Evolutionary conservation across 2,329 filamentous ascomycete species (phyloP).

Genomic region (Venturia effusa): DNA sequence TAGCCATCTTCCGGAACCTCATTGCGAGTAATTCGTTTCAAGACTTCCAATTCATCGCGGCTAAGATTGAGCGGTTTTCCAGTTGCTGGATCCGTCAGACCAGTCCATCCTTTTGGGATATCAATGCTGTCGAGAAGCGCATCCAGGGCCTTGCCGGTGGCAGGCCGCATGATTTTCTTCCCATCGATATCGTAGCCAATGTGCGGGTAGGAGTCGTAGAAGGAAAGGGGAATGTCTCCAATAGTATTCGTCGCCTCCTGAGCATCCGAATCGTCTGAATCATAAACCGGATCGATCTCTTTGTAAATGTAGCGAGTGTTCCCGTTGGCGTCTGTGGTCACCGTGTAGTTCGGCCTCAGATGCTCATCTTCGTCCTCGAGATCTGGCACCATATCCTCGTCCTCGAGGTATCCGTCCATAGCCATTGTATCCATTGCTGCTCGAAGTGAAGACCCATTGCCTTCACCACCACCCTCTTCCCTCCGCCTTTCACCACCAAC

Average conservation of each 20-base stretch:
- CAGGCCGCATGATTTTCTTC: constrained; percentile 93
- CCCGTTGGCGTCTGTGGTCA: constrained; percentile 77
- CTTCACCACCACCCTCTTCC: not conserved
- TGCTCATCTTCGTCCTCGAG: constrained; percentile 20
- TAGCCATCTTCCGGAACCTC: constrained; percentile 81
- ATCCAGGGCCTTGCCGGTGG: constrained; percentile 86
- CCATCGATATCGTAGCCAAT: constrained; percentile 99
- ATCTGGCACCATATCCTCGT: constrained; percentile 14
- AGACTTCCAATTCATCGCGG: constrained; percentile 76
- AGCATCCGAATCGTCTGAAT: constrained; percentile 87
- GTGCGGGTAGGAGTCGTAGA: constrained; percentile 96
- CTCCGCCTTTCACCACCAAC: not conserved
- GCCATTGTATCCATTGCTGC: constrained; percentile 1
- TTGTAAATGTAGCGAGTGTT: constrained; percentile 83
- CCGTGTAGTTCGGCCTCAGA: constrained; percentile 40
- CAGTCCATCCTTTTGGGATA: constrained; percentile 93
- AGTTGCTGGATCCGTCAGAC: constrained; percentile 84
- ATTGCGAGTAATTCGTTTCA: constrained; percentile 81
- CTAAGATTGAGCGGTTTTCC: constrained; percentile 85
- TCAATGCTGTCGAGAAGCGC: constrained; percentile 93
- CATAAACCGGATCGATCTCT: constrained; percentile 89
- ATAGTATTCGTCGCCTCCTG: constrained; percentile 79
- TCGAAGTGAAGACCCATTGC: not conserved
- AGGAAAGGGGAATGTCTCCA: constrained; percentile 83
- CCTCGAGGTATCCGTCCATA: not conserved